These are phyloP conservation scores for Solanum bulbocastanum DNA, from an alignment of 257 asterid genomes.

Conservation along the genomic window DNA sequence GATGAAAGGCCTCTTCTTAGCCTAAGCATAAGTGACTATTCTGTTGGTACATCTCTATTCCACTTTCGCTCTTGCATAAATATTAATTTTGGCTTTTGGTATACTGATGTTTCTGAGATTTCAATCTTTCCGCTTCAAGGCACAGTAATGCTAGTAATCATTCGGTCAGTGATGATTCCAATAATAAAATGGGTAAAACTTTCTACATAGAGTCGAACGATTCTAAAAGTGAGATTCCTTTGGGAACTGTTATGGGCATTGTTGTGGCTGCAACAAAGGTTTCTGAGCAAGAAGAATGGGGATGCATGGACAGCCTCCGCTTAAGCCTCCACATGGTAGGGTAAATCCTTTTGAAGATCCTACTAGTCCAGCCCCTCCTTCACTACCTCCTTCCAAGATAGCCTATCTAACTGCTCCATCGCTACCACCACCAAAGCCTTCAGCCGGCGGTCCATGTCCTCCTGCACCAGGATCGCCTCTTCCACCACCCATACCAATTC, in stretches of 20 bases:
- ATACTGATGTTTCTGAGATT: constrained; percentile 7
- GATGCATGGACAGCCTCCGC: constrained; percentile 33
- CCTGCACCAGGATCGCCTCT: constrained; percentile 14
- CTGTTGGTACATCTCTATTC: constrained; percentile 33
- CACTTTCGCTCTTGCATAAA: neutral
- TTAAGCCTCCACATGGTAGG: constrained; percentile 68
- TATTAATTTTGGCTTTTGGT: neutral
- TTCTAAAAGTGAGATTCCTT: constrained; percentile 32
- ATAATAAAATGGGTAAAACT: constrained; percentile 9
- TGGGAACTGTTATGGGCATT: constrained; percentile 17
- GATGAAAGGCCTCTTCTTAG: constrained; percentile 87
- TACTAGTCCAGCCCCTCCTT: constrained; percentile 6
- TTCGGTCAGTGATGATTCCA: constrained; percentile 20
- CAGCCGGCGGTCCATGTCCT: constrained; percentile 25
- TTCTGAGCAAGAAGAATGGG: constrained; percentile 8
- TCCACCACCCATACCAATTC: constrained; percentile 14
- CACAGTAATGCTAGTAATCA: constrained; percentile 27
- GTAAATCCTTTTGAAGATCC: constrained; percentile 14
- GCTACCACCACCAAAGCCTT: constrained; percentile 19
- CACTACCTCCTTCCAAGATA: neutral
- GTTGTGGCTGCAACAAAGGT: constrained; percentile 13
- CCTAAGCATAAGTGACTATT: constrained; percentile 60
- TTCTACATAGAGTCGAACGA: constrained; percentile 28
- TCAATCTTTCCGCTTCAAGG: constrained; percentile 45
- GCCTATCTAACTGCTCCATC: constrained; percentile 1